A percentile compares a stretch with the other conserved stretches of the same genome.
phyloP scores from a whole-genome alignment of 345 rosid genomes.

The Balakata baccata region DNA sequence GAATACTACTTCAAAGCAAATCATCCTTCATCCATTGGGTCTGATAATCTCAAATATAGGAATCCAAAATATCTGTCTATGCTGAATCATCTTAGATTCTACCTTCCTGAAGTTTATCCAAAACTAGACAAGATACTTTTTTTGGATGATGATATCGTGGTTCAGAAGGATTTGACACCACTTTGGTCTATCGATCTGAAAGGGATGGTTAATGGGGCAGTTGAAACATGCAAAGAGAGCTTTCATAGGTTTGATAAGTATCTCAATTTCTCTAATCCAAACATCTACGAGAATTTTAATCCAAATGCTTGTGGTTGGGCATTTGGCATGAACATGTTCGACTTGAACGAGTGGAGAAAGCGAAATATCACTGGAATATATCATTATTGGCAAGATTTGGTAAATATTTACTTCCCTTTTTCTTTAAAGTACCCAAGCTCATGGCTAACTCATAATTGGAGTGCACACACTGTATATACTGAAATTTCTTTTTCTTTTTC shows the following conservation, averaged over 20 bases:
- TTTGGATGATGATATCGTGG: constrained; percentile 84
- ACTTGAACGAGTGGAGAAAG: constrained; percentile 87
- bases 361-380: constrained; percentile 85
- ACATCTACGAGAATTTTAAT: constrained; percentile 62
- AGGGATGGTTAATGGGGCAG: constrained; percentile 87
- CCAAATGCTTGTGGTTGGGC: constrained; percentile 97
- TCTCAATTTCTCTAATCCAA: constrained; percentile 92
- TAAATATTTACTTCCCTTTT: constrained; percentile 25
- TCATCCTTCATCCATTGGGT: constrained; percentile 65
- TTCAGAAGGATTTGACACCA: constrained; percentile 76
- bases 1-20: constrained; percentile 81
- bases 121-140: constrained; percentile 73
- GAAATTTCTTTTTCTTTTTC: background rate
- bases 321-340: constrained; percentile 97
- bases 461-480: background rate
- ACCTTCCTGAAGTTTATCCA: constrained; percentile 82
- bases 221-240: constrained; percentile 87
- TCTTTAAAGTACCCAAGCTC: background rate
- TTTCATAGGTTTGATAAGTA: constrained; percentile 97
- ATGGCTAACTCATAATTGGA: background rate
- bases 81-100: constrained; percentile 86
- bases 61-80: constrained; percentile 81
- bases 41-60: constrained; percentile 79
- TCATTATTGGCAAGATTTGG: constrained; percentile 96
- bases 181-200: constrained; percentile 70